Evolutionary conservation across 2,329 filamentous ascomycete species (phyloP).

Genomic region (Elsinoe arachidis): DNA sequence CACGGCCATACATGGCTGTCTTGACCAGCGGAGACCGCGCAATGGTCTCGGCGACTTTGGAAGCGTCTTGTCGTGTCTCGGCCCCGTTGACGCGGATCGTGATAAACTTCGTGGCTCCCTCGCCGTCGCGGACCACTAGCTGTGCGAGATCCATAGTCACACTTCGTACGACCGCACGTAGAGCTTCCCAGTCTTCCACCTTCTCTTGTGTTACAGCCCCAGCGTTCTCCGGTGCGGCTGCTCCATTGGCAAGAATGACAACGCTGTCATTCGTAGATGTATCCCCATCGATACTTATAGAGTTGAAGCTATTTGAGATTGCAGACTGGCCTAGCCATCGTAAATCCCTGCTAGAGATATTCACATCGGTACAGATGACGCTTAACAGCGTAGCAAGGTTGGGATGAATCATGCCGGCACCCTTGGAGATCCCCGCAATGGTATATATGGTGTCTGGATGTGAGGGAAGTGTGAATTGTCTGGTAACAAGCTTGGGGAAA

Average conservation of each 20-base stretch:
- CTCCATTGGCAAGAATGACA: conserved; percentile 89
- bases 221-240: conserved; percentile 43
- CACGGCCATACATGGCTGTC: conserved; percentile 91
- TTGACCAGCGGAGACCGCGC: conserved; percentile 90
- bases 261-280: conserved; percentile 97
- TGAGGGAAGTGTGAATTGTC: conserved; percentile 74
- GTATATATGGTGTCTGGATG: conserved; percentile 66
- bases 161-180: conserved; percentile 61
- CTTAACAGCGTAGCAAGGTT: conserved; percentile 97
- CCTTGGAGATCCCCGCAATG: conserved; percentile 93
- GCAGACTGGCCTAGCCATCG: conserved; percentile 62
- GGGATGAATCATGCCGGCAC: conserved; percentile 97
- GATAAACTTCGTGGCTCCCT: conserved; percentile 97
- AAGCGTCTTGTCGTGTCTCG: conserved; percentile 59
- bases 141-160: conserved; percentile 82
- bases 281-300: conserved; percentile 93
- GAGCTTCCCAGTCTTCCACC: conserved; percentile 52
- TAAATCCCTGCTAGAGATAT: conserved; percentile 60
- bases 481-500: conserved; percentile 89
- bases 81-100: conserved; percentile 77
- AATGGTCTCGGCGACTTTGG: conserved; percentile 76
- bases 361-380: conserved; percentile 84
- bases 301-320: conserved; percentile 83
- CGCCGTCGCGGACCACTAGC: conserved; percentile 89
- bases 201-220: conserved; percentile 21